Percentiles rank a stretch among this genome's conserved stretches.
Evolutionary conservation across 306 rosid genomes (phyloP).

Genomic region (Rosa multiflora): DNA sequence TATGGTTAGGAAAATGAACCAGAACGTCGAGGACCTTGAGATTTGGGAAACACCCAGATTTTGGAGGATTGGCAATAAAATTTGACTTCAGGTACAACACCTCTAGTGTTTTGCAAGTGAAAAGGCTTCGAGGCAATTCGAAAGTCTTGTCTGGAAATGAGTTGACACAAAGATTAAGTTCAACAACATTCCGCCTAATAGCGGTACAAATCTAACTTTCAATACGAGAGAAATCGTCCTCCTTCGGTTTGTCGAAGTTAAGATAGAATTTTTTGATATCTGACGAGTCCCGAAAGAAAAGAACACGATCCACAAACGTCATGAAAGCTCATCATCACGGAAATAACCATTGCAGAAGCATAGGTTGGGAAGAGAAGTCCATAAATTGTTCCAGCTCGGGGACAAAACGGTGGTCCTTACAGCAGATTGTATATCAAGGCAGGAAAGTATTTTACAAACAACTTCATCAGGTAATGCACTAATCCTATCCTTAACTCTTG

Average conservation of each 20-base stretch:
- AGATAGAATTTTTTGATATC: background rate
- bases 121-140: background rate
- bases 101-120: background rate
- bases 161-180: background rate
- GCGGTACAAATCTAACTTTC: background rate
- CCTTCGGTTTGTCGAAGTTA: background rate
- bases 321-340: background rate
- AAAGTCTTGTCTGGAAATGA: background rate
- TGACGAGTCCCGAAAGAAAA: background rate
- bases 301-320: background rate
- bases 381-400: background rate
- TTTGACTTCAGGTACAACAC: background rate
- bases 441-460: background rate
- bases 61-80: background rate
- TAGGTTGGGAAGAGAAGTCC: background rate
- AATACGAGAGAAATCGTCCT: background rate
- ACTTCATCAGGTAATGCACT: constrained; percentile 5
- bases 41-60: background rate
- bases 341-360: background rate
- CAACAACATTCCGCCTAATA: background rate
- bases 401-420: background rate
- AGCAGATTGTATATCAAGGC: background rate
- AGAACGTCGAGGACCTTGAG: background rate
- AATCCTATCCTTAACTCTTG: background rate
- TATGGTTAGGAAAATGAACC: no score